Conservation (phyloP, 78 protist species). For the Dictyostelium brefeldianum region DNA sequence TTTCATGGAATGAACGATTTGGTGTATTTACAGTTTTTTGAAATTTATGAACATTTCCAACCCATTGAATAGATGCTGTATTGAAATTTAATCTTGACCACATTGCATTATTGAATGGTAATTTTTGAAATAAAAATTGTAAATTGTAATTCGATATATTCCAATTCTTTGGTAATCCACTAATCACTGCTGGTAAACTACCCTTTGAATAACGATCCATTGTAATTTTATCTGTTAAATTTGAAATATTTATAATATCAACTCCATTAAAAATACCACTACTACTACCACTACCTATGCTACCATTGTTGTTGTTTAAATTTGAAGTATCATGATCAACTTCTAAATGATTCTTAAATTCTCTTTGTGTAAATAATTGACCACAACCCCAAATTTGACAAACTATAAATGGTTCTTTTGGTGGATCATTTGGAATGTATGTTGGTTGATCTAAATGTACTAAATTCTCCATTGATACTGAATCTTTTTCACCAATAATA, state of each 20-base stretch:
- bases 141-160: conserved; percentile 6
- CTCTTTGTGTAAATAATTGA: not conserved
- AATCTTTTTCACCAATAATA: not conserved
- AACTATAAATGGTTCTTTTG: not conserved
- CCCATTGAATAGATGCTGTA: not conserved
- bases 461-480: not conserved
- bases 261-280: conserved; percentile 17
- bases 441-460: conserved; percentile 17
- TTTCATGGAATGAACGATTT: not conserved
- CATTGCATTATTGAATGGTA: conserved; percentile 17
- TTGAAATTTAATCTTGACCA: conserved; percentile 16
- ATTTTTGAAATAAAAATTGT: conserved; percentile 27
- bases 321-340: not conserved
- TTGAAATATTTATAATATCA: not conserved
- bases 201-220: conserved; percentile 21
- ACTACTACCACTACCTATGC: not conserved
- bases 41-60: conserved; percentile 39
- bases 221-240: conserved; percentile 14
- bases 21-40: not conserved
- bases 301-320: no score
- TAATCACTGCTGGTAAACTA: conserved; percentile 10
- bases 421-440: not conserved
- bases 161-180: conserved; percentile 63
- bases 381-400: conserved; percentile 23
- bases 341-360: not conserved